Base-by-base conservation (phyloP, 257 asterid species). In the Buddleja alternifolia region DNA sequence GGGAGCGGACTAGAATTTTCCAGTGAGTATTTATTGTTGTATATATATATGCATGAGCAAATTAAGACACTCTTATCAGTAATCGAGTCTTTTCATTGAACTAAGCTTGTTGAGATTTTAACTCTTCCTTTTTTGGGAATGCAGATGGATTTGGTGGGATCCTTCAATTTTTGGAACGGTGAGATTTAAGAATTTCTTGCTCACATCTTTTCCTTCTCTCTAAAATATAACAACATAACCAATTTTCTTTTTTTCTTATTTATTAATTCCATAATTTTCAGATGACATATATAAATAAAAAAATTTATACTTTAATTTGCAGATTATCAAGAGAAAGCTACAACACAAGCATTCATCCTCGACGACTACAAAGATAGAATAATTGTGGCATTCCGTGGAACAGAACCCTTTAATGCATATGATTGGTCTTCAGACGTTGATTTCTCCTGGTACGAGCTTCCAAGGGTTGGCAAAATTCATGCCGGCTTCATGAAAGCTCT, bases 141-240 rank as follows among this genome's bases (percentile, higher is more conserved):
- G 75, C 87, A 79, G 87, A 82, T 82, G 84, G 76, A 71, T 5
- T 76, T 82, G 41, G 1, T 79, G 52, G 82, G 70, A 1, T 50
- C 62, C 15, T 52, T 63, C 14, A 72, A 79, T 54, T 82, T 67
- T 47, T 82, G 81, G 59, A 56, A 73, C 15, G 67, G 72, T 57
- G 60, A 71, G 66, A 50, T 40, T n/a, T n/a, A n/a, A n/a, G n/a
- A n/a, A n/a, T n/a, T n/a, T n/a, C n/a, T n/a, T n/a, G n/a, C n/a
- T n/a, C n/a, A n/a, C n/a, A n/a, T n/a, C n/a, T n/a, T n/a, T n/a
- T n/a, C n/a, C n/a, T n/a, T n/a, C n/a, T n/a, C n/a, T 8, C n/a
- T n/a, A 2, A 29, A 29, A 29, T 29, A 1, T 1, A 29, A 29
- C 5, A 29, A 29, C 34, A 2, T 29, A 1, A 29, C 34, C 34